A percentile compares a stretch with the other conserved stretches of the same genome.
Conservation (phyloP, 148 eudicot genomes). For the Persicaria maculosa region DNA sequence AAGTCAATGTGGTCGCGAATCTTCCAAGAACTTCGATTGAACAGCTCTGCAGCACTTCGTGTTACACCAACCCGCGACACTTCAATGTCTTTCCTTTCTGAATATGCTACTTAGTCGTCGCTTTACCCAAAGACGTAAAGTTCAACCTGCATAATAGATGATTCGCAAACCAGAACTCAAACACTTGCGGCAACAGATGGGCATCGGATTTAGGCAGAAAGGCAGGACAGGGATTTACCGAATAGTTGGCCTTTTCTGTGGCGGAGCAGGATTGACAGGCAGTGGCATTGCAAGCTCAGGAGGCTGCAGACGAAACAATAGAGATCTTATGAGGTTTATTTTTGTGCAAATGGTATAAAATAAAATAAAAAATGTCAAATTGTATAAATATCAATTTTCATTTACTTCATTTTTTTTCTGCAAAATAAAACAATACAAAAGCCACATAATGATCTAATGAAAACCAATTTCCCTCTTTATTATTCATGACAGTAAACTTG, state of each 20-base stretch:
- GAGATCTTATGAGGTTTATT: background rate
- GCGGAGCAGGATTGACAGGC: slow-evolving; percentile 24
- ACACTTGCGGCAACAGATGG: background rate
- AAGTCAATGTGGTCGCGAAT: background rate
- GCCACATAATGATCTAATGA: background rate
- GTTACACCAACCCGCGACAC: too few species aligned
- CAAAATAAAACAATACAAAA: background rate
- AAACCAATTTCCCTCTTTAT: background rate
- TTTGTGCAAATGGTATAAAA: background rate
- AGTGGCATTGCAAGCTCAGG: slow-evolving; percentile 38
- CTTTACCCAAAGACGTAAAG: slow-evolving; percentile 16
- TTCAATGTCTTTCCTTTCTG: background rate
- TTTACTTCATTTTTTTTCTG: background rate
- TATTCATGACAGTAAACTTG: background rate
- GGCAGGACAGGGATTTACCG: slow-evolving; percentile 25
- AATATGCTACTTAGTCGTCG: slow-evolving; percentile 10
- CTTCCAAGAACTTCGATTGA: background rate
- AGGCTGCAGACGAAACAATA: slow-evolving; percentile 26
- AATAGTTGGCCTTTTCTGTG: slow-evolving; percentile 42
- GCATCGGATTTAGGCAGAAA: background rate
- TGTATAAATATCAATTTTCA: background rate
- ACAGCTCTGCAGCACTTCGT: background rate
- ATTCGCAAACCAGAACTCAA: background rate
- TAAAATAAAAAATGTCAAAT: background rate
- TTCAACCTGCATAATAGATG: slow-evolving; percentile 14